Conservation (phyloP, 768 basidiomycete genomes). For the Lepiota subincarnata region DNA sequence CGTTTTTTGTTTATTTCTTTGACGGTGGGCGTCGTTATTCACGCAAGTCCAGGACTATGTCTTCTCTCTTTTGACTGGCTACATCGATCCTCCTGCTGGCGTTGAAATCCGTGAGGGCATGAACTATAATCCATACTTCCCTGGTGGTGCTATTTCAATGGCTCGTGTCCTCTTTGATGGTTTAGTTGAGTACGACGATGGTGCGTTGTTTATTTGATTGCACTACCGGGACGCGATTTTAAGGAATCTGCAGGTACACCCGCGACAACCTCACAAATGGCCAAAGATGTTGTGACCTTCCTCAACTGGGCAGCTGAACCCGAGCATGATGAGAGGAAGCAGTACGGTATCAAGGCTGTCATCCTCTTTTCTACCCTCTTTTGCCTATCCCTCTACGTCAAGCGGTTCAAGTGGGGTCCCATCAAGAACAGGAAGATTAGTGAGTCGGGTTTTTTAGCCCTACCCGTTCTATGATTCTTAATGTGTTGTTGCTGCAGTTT, state of each 20-base stretch:
- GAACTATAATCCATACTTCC: conserved; percentile 99
- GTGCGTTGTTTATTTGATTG: conserved; percentile 28
- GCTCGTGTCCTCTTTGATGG: conserved; percentile 95
- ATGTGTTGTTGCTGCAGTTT: conserved; percentile 36
- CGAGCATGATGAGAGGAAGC: conserved; percentile 97
- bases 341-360: conserved; percentile 92
- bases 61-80: conserved; percentile 95
- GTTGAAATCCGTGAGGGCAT: conserved; percentile 94
- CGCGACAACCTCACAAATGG: conserved; percentile 97
- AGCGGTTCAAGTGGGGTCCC: conserved; percentile 91
- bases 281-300: conserved; percentile 97
- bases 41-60: conserved; percentile 75
- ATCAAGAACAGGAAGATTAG: conserved; percentile 94
- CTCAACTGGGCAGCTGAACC: conserved; percentile 97
- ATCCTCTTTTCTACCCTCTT: conserved; percentile 88
- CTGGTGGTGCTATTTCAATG: conserved; percentile 98
- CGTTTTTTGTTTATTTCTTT: conserved; percentile 18
- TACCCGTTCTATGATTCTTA: neutral
- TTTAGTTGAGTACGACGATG: conserved; percentile 94
- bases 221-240: conserved; percentile 1
- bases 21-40: neutral
- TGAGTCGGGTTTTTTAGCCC: conserved; percentile 35
- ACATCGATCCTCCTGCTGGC: conserved; percentile 93
- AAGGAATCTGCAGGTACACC: conserved; percentile 66
- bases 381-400: conserved; percentile 79